Base-by-base conservation (phyloP, 2,329 filamentous ascomycete genomes). In the Stemphylium lycopersici region DNA sequence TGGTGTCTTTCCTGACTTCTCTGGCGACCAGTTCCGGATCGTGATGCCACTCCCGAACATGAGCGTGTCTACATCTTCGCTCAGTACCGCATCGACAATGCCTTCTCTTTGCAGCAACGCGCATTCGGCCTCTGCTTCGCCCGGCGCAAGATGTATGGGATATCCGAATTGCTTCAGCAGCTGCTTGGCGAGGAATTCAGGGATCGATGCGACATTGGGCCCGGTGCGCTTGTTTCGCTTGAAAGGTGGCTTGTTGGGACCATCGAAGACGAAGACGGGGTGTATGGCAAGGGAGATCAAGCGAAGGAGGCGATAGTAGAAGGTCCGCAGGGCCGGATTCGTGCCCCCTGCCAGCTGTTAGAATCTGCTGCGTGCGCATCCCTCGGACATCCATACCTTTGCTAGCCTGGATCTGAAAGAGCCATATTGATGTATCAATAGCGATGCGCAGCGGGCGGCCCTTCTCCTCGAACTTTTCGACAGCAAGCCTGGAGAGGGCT, bases 391-490 rank as follows among this genome's bases (percentile, higher is more conserved):
- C 15, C 42, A 16, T 68, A 84, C 86, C 91, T 78, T 87, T 87
- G 15, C 90, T 90, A 12, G 91, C 88, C 70, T 96, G 92, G 11
- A 88, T 88, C 70, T 99, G 95, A 70, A 96, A 98, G 39, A 96
- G 89, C 95, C 95, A 99, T 70, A 99, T 98, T 2, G 92, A 91
- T 64, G 96, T 90, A 72, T 99, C 95, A 61, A 99, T 90, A 34
- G 95, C 95, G 41, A 99, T 82, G 36, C 93, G 88, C 36, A 98
- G 80, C 0, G 93, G 93, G 1, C 88, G 84, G 20, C 84, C 83
- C 10, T 85, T 86, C 48, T 82, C 76, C 67, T 91, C 85, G 60
- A 96, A 84, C 63, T 90, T 88, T 42, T 92, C 85, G 40, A 92
- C 82, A 26, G 93, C 89, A 45, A 98, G 83, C 70, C 91, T 96